Evolutionary conservation across 495 filamentous ascomycete genomes (phyloP).

Genomic region (Penicillium paxilli): DNA sequence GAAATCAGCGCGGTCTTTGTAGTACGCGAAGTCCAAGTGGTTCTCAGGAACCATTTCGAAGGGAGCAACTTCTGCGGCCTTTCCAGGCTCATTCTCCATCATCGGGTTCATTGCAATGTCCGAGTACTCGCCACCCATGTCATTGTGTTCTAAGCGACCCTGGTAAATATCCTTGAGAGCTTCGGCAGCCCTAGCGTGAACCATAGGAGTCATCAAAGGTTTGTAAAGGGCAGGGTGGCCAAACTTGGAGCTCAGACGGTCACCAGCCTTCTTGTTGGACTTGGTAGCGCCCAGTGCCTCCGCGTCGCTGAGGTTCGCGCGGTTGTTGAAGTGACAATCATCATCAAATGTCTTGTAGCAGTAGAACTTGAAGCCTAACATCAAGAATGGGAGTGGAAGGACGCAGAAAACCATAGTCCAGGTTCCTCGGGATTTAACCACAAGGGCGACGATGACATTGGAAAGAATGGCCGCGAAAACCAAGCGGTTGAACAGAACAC

Average conservation of each 20-base stretch:
- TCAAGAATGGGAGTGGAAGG: constrained; percentile 74
- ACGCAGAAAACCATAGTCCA: constrained; percentile 64
- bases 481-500: constrained; percentile 85
- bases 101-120: constrained; percentile 79
- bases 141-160: constrained; percentile 68
- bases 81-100: constrained; percentile 73
- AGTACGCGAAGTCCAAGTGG: constrained; percentile 91
- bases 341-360: constrained; percentile 76
- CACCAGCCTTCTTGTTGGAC: constrained; percentile 54
- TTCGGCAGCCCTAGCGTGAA: constrained; percentile 84
- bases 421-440: constrained; percentile 59
- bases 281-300: constrained; percentile 51
- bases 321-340: constrained; percentile 74
- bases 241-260: constrained; percentile 78
- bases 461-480: constrained; percentile 79
- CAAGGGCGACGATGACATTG: constrained; percentile 75
- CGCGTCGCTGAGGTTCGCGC: constrained; percentile 57
- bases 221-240: constrained; percentile 90
- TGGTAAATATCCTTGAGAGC: constrained; percentile 77
- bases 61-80: constrained; percentile 45
- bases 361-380: constrained; percentile 84
- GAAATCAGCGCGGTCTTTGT: constrained; percentile 87
- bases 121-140: constrained; percentile 65
- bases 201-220: constrained; percentile 91
- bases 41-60: constrained; percentile 91